These are phyloP conservation scores for Aureobasidium sp. DNA, from an alignment of 2,329 filamentous ascomycete species.

Conservation along the genomic window DNA sequence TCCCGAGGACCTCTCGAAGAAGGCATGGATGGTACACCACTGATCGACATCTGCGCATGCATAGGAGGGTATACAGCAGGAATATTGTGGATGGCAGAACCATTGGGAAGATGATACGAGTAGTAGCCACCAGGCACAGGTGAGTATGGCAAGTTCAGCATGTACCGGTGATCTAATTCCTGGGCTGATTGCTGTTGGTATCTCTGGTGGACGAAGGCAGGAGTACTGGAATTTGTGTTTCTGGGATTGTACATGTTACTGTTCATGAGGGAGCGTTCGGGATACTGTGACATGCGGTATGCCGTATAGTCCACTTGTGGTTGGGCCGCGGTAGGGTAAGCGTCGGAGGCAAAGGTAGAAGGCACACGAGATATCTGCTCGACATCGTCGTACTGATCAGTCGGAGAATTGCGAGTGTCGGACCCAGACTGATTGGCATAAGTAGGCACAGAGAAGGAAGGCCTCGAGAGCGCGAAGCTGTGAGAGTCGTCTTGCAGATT, in stretches of 20 bases:
- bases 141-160: neutral
- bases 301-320: neutral
- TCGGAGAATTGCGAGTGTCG: neutral
- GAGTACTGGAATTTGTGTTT: neutral
- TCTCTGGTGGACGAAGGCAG: slow-evolving; percentile 1
- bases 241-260: slow-evolving; percentile 2
- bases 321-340: neutral
- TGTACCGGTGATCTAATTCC: neutral
- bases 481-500: slow-evolving; percentile 36
- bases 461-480: neutral
- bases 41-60: slow-evolving; percentile 20
- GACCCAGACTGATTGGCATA: neutral
- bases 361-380: slow-evolving; percentile 17
- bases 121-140: slow-evolving; percentile 17
- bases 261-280: neutral
- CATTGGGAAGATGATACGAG: slow-evolving; percentile 30
- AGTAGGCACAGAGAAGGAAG: neutral
- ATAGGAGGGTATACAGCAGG: slow-evolving; percentile 27
- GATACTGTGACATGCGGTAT: slow-evolving; percentile 9
- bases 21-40: slow-evolving; percentile 26
- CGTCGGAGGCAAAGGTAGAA: neutral
- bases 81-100: slow-evolving; percentile 28
- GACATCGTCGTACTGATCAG: slow-evolving; percentile 15
- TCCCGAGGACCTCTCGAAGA: slow-evolving; percentile 10
- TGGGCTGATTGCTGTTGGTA: neutral